Evolutionary conservation across 192 early-diverging fungal genomes (phyloP), one percentile per base, ranked within the genome.

Genomic region (Gonapodya sp.): DNA sequence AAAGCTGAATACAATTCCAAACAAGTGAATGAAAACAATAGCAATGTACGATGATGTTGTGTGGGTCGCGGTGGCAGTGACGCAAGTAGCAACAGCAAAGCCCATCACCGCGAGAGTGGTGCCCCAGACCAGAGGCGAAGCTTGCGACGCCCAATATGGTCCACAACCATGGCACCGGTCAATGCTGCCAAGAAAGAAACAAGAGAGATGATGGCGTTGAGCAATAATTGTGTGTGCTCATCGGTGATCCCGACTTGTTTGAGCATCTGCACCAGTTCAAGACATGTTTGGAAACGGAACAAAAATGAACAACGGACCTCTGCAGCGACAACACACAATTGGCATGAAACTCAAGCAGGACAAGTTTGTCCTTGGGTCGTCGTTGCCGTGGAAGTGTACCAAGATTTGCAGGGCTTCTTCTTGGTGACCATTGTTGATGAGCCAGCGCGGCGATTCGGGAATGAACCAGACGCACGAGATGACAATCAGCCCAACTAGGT

Each of bases 391-490:
- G 81, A 94, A 84, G 36, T 92, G 86, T 18, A 92, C 92, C 35
- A 96, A 85, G 1, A 93, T 88, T 31, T 79, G 18, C 31, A 89
- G 87, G 0, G 92, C 92, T 82, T 96, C 91, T 35, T 95, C 95
- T 35, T 83, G 79, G 31, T 89, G 89, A 73, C 88, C 92, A 37
- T 92, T 80, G 81, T 89, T 87, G 36, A 94, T 86, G 75, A 96
- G 88, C 94, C 95, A 96, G 84, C 95, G 93, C 2, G 95, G 94
- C 1, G 95, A 95, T 82, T 87, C 91, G 36, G 92, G 90, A 72
- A 92, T 35, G 35, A 82, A 36, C 81, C 80, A 82, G 82, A 82
- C 79, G 34, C 34, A 35, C 78, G 80, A 33, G 37, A 36, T n/a
- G 36, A 46, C 36, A 31, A 30, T n/a, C 36, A 32, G 24, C 34